Percentiles rank a stretch among this genome's conserved stretches.
phyloP scores from a whole-genome alignment of 331 rosid species.

The Pyrus hybrid region DNA sequence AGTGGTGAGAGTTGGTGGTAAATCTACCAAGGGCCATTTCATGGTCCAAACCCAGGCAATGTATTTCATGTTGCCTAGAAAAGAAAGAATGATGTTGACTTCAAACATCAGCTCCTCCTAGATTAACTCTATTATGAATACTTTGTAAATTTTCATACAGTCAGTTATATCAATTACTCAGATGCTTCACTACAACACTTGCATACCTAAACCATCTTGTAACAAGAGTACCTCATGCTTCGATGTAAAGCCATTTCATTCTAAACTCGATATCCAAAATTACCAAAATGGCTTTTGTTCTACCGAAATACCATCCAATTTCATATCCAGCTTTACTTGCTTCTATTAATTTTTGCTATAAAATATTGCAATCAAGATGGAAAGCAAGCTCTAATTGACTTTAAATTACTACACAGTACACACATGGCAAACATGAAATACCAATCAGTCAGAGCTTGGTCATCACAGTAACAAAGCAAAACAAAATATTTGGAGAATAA shows the following conservation, averaged over 20 bases:
- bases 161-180: not conserved
- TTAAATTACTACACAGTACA: not conserved
- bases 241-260: not conserved
- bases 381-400: not conserved
- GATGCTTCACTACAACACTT: not conserved
- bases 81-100: not conserved
- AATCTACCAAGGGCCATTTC: not conserved
- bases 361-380: not conserved
- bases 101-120: not conserved
- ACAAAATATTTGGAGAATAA: not conserved
- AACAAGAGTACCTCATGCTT: not conserved
- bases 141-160: not conserved
- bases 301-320: not conserved
- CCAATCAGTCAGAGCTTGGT: not conserved
- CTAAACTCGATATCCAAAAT: not conserved
- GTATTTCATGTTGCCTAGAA: not conserved
- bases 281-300: not conserved
- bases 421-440: not conserved
- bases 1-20: not conserved
- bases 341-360: not conserved
- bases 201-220: not conserved
- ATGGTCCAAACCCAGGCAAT: not conserved
- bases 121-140: not conserved
- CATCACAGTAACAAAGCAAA: not conserved
- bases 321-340: not conserved